Evolutionary conservation across 768 basidiomycete genomes (phyloP).

Genomic region (Tulasnella sp.): DNA sequence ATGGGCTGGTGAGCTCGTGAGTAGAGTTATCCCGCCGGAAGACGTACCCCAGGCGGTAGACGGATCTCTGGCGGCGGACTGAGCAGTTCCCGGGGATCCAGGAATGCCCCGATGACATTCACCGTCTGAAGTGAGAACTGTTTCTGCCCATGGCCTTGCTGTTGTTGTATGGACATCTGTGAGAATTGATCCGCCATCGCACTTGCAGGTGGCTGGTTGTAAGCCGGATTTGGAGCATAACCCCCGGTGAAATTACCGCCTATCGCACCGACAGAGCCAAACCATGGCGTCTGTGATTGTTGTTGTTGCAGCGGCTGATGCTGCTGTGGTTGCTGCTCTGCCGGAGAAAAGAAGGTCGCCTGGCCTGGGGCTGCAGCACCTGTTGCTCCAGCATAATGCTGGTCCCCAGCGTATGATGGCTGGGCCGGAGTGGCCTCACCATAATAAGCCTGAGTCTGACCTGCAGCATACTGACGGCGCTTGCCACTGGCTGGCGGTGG

Average conservation of each 20-base stretch:
- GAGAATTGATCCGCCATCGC: slow-evolving; percentile 69
- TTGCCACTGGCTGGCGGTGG: slow-evolving; percentile 37
- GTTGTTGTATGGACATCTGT: slow-evolving; percentile 65
- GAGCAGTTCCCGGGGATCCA: slow-evolving; percentile 76
- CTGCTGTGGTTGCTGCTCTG: slow-evolving; percentile 24
- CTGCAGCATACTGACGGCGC: slow-evolving; percentile 88
- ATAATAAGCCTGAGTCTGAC: slow-evolving; percentile 86
- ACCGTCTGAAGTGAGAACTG: slow-evolving; percentile 71
- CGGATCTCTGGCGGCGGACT: slow-evolving; percentile 81
- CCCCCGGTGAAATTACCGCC: background rate
- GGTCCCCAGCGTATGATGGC: slow-evolving; percentile 25
- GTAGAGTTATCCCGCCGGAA: too few species aligned
- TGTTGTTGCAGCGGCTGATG: background rate
- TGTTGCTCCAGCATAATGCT: slow-evolving; percentile 35
- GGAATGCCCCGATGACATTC: slow-evolving; percentile 86
- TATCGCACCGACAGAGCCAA: background rate
- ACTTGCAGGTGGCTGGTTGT: slow-evolving; percentile 20
- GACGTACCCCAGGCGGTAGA: slow-evolving; percentile 58
- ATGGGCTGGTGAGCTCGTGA: too few species aligned
- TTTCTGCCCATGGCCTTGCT: slow-evolving; percentile 45
- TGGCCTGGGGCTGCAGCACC: slow-evolving; percentile 22
- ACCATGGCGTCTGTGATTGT: background rate
- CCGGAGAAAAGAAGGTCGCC: slow-evolving; percentile 29
- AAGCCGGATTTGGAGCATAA: slow-evolving; percentile 19
- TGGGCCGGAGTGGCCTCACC: slow-evolving; percentile 18